Percentiles rank a stretch among this genome's conserved stretches.
These are phyloP conservation scores for Pyracantha coccinea DNA, from an alignment of 331 rosid genomes.

Conservation along the genomic window DNA sequence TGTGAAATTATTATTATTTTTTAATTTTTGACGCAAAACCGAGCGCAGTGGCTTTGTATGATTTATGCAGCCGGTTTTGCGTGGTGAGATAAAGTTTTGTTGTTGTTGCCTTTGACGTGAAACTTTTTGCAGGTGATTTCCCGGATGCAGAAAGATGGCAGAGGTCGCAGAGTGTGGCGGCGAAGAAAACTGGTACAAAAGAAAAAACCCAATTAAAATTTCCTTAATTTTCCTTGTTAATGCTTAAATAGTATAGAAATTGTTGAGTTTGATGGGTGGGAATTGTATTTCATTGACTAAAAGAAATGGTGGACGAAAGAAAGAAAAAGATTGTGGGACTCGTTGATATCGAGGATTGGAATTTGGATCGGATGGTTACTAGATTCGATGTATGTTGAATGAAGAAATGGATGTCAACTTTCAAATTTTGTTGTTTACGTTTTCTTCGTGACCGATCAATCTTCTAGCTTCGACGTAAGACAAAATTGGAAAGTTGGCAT, in stretches of 20 bases:
- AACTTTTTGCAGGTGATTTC: conserved; percentile 40
- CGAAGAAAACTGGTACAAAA: conserved; percentile 71
- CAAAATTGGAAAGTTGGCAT: too few species aligned
- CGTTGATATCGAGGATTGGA: too few species aligned
- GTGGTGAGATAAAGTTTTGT: too few species aligned
- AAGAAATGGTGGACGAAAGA: neutral
- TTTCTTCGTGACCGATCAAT: too few species aligned
- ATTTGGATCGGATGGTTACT: too few species aligned
- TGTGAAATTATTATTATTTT: neutral
- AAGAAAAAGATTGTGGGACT: neutral
- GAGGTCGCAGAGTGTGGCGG: conserved; percentile 70
- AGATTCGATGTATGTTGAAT: too few species aligned
- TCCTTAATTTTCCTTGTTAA: neutral
- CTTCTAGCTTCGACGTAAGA: too few species aligned
- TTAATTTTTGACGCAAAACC: neutral
- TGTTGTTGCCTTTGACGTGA: too few species aligned
- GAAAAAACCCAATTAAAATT: neutral
- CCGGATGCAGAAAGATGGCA: conserved; percentile 35
- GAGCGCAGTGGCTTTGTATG: too few species aligned
- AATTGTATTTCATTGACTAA: neutral
- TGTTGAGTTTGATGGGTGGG: neutral
- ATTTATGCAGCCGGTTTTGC: too few species aligned
- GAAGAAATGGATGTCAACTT: too few species aligned
- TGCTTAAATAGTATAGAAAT: neutral
- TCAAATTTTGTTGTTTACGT: too few species aligned